These are phyloP conservation scores for Erysimum pusillum DNA, from an alignment of 441 rosid genomes.

Conservation along the genomic window DNA sequence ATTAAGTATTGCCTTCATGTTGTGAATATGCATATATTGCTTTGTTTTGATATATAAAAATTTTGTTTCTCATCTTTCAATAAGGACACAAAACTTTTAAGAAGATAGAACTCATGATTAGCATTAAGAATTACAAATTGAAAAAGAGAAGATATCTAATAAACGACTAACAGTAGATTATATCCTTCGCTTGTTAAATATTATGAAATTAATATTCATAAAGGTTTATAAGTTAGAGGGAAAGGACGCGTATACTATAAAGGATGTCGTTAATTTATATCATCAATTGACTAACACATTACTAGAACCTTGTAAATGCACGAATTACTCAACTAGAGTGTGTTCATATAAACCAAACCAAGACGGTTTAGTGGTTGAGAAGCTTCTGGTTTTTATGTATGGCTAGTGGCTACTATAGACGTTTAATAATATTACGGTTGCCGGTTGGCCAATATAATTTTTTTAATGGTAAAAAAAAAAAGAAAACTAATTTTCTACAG, in stretches of 20 bases:
- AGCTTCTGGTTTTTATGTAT: too few relatives aligned
- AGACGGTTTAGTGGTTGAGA: background rate
- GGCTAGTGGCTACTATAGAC: background rate
- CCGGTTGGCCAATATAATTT: too few relatives aligned
- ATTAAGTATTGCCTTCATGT: constrained; percentile 4
- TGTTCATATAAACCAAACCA: background rate
- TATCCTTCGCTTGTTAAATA: background rate
- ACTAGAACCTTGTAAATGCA: background rate
- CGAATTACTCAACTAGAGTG: background rate
- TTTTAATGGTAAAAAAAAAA: background rate
- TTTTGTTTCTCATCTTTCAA: too few relatives aligned
- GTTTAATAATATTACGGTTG: background rate
- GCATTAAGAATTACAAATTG: too few relatives aligned
- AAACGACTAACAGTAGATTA: too few relatives aligned
- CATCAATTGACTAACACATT: background rate
- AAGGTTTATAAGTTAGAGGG: background rate
- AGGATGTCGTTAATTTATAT: background rate
- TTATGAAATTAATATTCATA: background rate
- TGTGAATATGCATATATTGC: constrained; percentile 6
- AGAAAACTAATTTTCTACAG: background rate
- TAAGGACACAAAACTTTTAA: too few relatives aligned
- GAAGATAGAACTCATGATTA: too few relatives aligned
- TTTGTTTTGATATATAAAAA: background rate
- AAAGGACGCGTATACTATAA: background rate
- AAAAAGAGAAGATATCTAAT: too few relatives aligned